A percentile compares a stretch with the other conserved stretches of the same genome.
phyloP scores from a whole-genome alignment of 768 basidiomycete species.

The Pleurotus tuoliensis region DNA sequence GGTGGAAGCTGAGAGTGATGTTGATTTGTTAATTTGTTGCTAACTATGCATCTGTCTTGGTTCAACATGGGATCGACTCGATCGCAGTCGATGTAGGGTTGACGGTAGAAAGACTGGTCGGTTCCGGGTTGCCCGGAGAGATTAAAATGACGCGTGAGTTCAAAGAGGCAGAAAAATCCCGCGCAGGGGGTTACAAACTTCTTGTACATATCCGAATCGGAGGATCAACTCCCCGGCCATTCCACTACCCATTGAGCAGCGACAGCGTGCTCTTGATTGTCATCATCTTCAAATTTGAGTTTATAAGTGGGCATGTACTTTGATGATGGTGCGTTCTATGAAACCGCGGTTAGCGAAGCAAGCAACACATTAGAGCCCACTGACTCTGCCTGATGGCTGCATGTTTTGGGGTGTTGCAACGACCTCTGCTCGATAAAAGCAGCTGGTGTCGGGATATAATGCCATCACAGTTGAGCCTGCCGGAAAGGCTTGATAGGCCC shows the following conservation, averaged over 20 bases:
- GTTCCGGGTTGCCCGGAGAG: too few relatives aligned
- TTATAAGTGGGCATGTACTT: constrained; percentile 63
- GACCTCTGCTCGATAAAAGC: constrained; percentile 86
- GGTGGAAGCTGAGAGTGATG: too few relatives aligned
- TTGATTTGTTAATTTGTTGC: too few relatives aligned
- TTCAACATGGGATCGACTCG: too few relatives aligned
- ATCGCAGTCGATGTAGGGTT: too few relatives aligned
- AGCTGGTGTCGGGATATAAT: constrained; percentile 88
- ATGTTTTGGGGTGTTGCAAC: constrained; percentile 57
- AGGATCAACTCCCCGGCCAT: constrained; percentile 47
- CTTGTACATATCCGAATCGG: too few relatives aligned
- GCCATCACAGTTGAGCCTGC: constrained; percentile 77
- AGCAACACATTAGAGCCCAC: constrained; percentile 8
- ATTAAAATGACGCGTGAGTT: too few relatives aligned
- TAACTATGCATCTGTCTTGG: too few relatives aligned
- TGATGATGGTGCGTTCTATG: constrained; percentile 31
- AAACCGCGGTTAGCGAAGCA: neutral
- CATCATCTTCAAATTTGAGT: constrained; percentile 86
- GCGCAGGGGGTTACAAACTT: too few relatives aligned
- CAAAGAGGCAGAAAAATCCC: too few relatives aligned
- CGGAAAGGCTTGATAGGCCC: constrained; percentile 68
- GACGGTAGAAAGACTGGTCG: too few relatives aligned
- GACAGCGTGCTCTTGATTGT: constrained; percentile 76
- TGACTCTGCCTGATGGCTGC: constrained; percentile 31
- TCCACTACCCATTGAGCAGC: constrained; percentile 81